Percentiles rank a stretch among this genome's conserved stretches.
phyloP scores from a whole-genome alignment of 768 basidiomycete genomes.

The Leccinum subgranulosum region DNA sequence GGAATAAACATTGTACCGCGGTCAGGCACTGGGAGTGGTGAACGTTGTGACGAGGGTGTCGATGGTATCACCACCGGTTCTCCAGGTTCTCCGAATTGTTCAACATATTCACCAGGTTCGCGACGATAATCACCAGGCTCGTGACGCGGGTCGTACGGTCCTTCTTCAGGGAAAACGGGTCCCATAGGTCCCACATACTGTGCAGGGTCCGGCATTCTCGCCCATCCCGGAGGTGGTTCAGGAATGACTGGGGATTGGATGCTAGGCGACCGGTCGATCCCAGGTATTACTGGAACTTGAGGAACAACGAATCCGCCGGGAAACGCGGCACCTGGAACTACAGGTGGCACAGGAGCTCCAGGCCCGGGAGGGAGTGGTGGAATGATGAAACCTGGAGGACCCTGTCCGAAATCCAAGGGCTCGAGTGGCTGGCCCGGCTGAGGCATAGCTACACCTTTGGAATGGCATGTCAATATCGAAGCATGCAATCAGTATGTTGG shows the following conservation, averaged over 20 bases:
- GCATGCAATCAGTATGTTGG: neutral
- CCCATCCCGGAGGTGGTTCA: conserved; percentile 11
- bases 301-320: conserved; percentile 19
- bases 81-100: conserved; percentile 11
- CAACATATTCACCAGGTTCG: conserved; percentile 5
- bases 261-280: conserved; percentile 2
- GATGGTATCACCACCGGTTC: conserved; percentile 22
- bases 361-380: conserved; percentile 20
- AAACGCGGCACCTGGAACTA: conserved; percentile 14
- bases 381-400: conserved; percentile 18
- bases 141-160: conserved; percentile 1
- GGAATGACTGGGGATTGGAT: conserved; percentile 26
- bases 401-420: conserved; percentile 5
- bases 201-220: conserved; percentile 25
- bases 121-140: neutral
- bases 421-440: conserved; percentile 8
- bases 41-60: conserved; percentile 15
- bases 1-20: conserved; percentile 12
- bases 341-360: conserved; percentile 13
- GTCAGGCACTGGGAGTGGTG: conserved; percentile 20
- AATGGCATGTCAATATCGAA: neutral
- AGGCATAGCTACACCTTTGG: conserved; percentile 26
- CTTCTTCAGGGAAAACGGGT: conserved; percentile 40
- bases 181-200: conserved; percentile 7
- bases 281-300: conserved; percentile 25